Conservation (phyloP, 2,329 filamentous ascomycete species). For the Ascochyta koolunga region DNA sequence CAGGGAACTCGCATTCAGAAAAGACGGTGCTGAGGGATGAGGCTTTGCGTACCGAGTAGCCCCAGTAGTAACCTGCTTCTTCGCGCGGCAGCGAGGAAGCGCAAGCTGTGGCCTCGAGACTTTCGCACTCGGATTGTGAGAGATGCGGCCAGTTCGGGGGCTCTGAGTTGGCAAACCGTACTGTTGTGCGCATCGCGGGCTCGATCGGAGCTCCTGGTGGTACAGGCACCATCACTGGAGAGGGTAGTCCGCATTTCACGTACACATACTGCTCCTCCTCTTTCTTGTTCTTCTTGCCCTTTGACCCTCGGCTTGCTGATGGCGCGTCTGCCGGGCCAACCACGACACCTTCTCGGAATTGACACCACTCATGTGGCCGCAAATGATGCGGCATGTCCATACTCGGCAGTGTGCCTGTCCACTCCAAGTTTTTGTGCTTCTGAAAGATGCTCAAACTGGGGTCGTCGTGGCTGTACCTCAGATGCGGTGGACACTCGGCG, state of each 20-base stretch:
- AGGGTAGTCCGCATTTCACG: constrained; percentile 58
- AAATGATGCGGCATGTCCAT: constrained; percentile 88
- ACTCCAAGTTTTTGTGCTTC: constrained; percentile 76
- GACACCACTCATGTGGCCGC: constrained; percentile 75
- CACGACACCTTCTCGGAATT: constrained; percentile 79
- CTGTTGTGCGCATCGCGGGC: constrained; percentile 73
- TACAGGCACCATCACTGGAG: constrained; percentile 60
- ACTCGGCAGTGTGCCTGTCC: constrained; percentile 74
- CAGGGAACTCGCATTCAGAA: constrained; percentile 75
- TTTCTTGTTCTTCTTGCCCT: constrained; percentile 55
- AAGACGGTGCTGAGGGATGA: constrained; percentile 73
- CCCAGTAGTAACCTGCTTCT: constrained; percentile 85
- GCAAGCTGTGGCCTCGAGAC: constrained; percentile 63
- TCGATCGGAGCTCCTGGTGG: constrained; percentile 59
- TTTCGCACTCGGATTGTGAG: constrained; percentile 27
- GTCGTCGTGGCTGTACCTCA: constrained; percentile 49
- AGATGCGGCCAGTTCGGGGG: constrained; percentile 45
- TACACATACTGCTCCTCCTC: constrained; percentile 40
- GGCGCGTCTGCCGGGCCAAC: constrained; percentile 42
- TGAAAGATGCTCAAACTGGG: constrained; percentile 73
- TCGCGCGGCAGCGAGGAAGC: constrained; percentile 72
- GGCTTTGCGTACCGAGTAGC: constrained; percentile 73
- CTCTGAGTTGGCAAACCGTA: constrained; percentile 63
- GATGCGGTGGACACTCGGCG: constrained; percentile 82
- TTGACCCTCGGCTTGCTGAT: constrained; percentile 8